Evolutionary conservation across 768 basidiomycete species (phyloP).

Genomic region (Jaapia argillacea): DNA sequence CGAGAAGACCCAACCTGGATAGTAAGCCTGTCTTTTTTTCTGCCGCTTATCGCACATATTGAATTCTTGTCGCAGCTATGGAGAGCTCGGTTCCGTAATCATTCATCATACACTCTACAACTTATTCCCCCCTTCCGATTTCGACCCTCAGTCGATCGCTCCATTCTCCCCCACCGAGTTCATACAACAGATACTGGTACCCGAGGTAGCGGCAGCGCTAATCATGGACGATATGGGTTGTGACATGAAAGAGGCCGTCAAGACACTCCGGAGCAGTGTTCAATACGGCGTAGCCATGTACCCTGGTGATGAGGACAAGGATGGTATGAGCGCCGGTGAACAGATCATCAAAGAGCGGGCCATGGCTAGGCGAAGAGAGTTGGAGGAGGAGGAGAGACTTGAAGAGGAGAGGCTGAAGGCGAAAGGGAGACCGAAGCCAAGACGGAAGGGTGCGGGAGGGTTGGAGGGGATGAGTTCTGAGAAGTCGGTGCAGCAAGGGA

Average conservation of each 20-base stretch:
- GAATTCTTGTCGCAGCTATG: constrained; percentile 46
- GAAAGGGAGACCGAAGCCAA: constrained; percentile 1
- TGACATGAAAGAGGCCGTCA: constrained; percentile 35
- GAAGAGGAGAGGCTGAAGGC: constrained; percentile 19
- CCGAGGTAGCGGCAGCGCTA: constrained; percentile 76
- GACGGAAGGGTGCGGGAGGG: no score
- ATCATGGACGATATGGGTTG: constrained; percentile 67
- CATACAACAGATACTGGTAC: constrained; percentile 77
- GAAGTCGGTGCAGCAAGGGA: no score
- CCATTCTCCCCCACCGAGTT: constrained; percentile 73
- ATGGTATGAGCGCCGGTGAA: constrained; percentile 26
- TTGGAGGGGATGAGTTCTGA: no score
- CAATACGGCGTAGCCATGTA: constrained; percentile 84
- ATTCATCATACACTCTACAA: constrained; percentile 70
- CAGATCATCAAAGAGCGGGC: constrained; percentile 36
- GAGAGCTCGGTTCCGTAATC: constrained; percentile 74
- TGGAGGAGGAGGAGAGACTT: constrained; percentile 29
- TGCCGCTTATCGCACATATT: background rate
- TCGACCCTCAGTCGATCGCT: constrained; percentile 40
- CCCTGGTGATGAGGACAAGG: constrained; percentile 45
- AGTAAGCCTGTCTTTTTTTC: constrained; percentile 41
- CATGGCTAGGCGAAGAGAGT: constrained; percentile 25
- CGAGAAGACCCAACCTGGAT: constrained; percentile 79
- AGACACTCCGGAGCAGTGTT: constrained; percentile 63
- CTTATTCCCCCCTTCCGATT: constrained; percentile 56